Percentiles rank a stretch among this genome's conserved stretches.
Conservation (phyloP, 169 alveolate species). For the Plasmodium gonderi region DNA sequence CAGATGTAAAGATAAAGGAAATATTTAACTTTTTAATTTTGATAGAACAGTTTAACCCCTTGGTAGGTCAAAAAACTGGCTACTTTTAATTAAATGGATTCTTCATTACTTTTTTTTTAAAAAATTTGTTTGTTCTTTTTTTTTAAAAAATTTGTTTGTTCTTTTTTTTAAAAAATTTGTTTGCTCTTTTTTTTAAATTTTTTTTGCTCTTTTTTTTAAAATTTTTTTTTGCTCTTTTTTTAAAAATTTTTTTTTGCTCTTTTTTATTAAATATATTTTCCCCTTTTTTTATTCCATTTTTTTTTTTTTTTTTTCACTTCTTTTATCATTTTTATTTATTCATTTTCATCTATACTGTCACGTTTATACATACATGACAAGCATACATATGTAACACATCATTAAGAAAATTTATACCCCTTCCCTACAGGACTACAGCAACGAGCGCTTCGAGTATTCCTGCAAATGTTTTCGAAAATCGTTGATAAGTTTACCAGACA, state of each 20-base stretch:
- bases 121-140: neutral
- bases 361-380: neutral
- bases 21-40: slow-evolving; percentile 53
- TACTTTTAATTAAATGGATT: neutral
- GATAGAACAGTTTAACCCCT: slow-evolving; percentile 62
- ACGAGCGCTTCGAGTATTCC: slow-evolving; percentile 54
- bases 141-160: neutral
- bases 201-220: neutral
- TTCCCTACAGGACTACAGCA: slow-evolving; percentile 39
- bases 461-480: slow-evolving; percentile 25
- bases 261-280: too few species aligned
- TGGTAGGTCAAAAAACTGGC: slow-evolving; percentile 17
- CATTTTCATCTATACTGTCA: too few species aligned
- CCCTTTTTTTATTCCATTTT: neutral
- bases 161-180: neutral
- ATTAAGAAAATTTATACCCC: neutral
- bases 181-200: neutral
- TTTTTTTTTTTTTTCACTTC: neutral
- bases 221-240: too few species aligned
- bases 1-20: slow-evolving; percentile 21
- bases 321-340: too few species aligned
- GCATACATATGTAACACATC: neutral
- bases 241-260: too few species aligned
- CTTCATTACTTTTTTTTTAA: neutral
- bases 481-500: neutral